phyloP scores from a whole-genome alignment of 2,329 filamentous ascomycete genomes.

The Botrytis squamosa region DNA sequence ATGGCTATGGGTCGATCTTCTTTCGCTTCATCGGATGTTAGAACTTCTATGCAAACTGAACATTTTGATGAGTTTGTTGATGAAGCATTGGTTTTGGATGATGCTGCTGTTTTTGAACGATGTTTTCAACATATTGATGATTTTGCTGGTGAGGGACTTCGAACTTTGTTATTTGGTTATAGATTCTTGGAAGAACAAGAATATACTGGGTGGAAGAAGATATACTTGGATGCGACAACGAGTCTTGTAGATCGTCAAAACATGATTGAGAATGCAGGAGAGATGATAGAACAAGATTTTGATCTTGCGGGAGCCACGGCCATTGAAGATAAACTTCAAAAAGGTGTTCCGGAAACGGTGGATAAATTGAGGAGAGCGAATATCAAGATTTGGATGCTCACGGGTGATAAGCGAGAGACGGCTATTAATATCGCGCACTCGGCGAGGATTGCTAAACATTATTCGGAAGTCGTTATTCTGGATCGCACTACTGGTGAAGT shows the following conservation, averaged over 20 bases:
- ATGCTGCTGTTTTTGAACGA: constrained; percentile 56
- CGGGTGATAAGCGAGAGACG: constrained; percentile 88
- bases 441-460: constrained; percentile 67
- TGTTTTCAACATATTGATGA: constrained; percentile 87
- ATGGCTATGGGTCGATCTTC: constrained; percentile 36
- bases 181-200: constrained; percentile 72
- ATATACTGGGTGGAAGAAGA: constrained; percentile 72
- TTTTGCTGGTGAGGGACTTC: constrained; percentile 82
- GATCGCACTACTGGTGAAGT: constrained; percentile 61
- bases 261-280: constrained; percentile 75
- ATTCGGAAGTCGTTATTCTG: constrained; percentile 77
- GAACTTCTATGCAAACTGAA: constrained; percentile 48
- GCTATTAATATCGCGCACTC: constrained; percentile 91
- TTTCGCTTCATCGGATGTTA: constrained; percentile 32
- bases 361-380: constrained; percentile 80
- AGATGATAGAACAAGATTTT: constrained; percentile 78
- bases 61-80: constrained; percentile 55
- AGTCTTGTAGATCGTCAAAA: constrained; percentile 76
- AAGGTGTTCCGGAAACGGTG: constrained; percentile 86
- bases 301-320: constrained; percentile 85
- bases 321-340: constrained; percentile 90
- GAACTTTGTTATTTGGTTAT: constrained; percentile 82
- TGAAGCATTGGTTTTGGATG: constrained; percentile 58
- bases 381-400: constrained; percentile 96
- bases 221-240: constrained; percentile 77